Base-by-base conservation (phyloP, 1,139 yeast species). In the Spathaspora sp. region DNA sequence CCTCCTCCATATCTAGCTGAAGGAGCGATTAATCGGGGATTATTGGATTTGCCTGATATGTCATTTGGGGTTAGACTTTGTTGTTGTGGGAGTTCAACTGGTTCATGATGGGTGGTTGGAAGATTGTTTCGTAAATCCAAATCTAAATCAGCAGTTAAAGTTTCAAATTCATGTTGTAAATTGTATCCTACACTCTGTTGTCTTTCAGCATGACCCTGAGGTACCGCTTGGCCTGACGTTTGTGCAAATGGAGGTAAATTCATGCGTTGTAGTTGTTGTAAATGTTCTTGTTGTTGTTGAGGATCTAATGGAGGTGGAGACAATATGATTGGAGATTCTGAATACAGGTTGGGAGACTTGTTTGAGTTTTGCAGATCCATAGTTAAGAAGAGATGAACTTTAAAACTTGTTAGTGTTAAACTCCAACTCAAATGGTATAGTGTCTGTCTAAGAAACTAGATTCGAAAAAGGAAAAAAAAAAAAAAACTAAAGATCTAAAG, bases 61-160 rank as follows among this genome's bases (percentile, higher is more conserved):
- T 20, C 23, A 20, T 7, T 20, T 20, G 23, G 7, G 7, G 23
- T 20, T 20, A 20, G 7, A 20, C 23, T 41, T 39, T 39, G 43
- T 10, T 25, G 29, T n/a, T 34, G 36, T 3, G 16, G 25, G 2
- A 17, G 15, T 13, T 43, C 44, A 17, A 36, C 33, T 10, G 31
- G 48, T 26, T 43, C 46, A 11, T 26, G 3, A 26, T 29, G 34
- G 34, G 34, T 10, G 13, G 4, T n/a, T n/a, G 38, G 37, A 29
- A 50, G 43, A 34, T 48, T 46, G 13, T 61, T 64, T 46, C 61
- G 64, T 56, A 74, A 67, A 56, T 74, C 80, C 57, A 74, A 65
- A 53, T 74, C 78, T 60, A 74, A 70, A 52, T 74, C 78, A 23
- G 73, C 76, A 42, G 73, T 73, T 51, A 74, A 63, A 13, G 78